phyloP scores from a whole-genome alignment of 1,139 yeast species.

The Diutina pseudorugosa region DNA sequence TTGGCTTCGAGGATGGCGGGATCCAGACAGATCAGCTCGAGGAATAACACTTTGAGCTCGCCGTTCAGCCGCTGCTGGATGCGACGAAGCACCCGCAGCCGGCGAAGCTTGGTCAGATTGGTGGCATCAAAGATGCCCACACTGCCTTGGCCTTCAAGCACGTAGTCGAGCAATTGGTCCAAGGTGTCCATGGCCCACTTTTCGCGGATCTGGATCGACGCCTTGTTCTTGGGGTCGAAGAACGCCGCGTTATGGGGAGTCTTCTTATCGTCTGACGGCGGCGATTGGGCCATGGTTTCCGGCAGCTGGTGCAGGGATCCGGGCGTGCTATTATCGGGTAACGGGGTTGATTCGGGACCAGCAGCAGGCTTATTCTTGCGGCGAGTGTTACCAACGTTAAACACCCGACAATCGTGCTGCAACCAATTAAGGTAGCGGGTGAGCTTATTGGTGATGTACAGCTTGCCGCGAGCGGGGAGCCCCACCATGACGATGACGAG shows the following conservation, averaged over 20 bases:
- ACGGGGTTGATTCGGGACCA: constrained; percentile 64
- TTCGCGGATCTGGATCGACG: constrained; percentile 61
- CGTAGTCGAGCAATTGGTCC: constrained; percentile 71
- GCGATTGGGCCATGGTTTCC: constrained; percentile 8
- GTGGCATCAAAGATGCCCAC: constrained; percentile 96
- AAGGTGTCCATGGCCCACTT: constrained; percentile 95
- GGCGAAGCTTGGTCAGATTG: constrained; percentile 69
- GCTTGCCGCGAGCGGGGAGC: constrained; percentile 79
- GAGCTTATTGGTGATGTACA: constrained; percentile 82
- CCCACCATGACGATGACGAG: constrained; percentile 93
- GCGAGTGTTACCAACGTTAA: constrained; percentile 90
- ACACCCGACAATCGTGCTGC: constrained; percentile 80
- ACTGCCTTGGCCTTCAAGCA: constrained; percentile 70
- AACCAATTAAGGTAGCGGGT: constrained; percentile 85
- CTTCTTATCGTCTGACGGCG: neutral
- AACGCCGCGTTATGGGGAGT: constrained; percentile 60
- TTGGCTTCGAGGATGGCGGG: constrained; percentile 68
- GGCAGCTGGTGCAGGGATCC: constrained; percentile 14
- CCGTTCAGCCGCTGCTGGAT: constrained; percentile 64
- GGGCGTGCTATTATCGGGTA: constrained; percentile 44
- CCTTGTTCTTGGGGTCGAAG: constrained; percentile 69
- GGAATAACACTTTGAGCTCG: constrained; percentile 65
- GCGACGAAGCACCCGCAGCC: constrained; percentile 54
- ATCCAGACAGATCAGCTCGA: constrained; percentile 84
- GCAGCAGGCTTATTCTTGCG: constrained; percentile 52